Evolutionary conservation across 2,329 filamentous ascomycete genomes (phyloP).

Genomic region (Zymoseptoria brevis): DNA sequence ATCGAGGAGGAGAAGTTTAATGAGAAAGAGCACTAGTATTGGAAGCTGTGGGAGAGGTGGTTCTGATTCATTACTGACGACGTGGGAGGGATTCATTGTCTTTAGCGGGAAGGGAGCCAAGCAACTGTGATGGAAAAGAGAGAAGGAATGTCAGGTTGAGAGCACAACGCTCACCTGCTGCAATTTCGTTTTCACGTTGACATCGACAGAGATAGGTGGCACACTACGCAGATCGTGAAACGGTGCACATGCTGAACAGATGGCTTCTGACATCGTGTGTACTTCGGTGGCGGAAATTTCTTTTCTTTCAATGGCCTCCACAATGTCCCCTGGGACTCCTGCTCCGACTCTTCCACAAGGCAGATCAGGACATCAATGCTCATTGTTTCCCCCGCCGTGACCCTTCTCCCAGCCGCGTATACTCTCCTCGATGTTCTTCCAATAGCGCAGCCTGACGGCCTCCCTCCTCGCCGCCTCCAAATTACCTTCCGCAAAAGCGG

Average conservation of each 20-base stretch:
- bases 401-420: slow-evolving; percentile 79
- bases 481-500: slow-evolving; percentile 59
- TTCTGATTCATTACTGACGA: neutral
- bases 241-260: too few relatives aligned
- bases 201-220: too few relatives aligned
- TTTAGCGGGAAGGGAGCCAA: neutral
- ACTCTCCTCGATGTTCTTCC: slow-evolving; percentile 77
- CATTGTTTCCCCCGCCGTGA: slow-evolving; percentile 36
- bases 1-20: slow-evolving; percentile 16
- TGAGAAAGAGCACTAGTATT: slow-evolving; percentile 9
- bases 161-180: too few relatives aligned
- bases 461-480: slow-evolving; percentile 60
- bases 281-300: neutral
- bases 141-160: too few relatives aligned
- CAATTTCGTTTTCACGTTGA: too few relatives aligned
- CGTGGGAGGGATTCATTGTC: neutral
- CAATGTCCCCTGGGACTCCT: too few relatives aligned
- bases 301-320: neutral
- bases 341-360: neutral
- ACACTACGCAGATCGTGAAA: too few relatives aligned
- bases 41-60: neutral
- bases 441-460: slow-evolving; percentile 75
- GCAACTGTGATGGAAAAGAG: too few relatives aligned
- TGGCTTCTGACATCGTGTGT: too few relatives aligned
- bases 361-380: slow-evolving; percentile 16